These are phyloP conservation scores for Leishmania turanica DNA, from an alignment of 208 protist genomes.

Conservation along the genomic window DNA sequence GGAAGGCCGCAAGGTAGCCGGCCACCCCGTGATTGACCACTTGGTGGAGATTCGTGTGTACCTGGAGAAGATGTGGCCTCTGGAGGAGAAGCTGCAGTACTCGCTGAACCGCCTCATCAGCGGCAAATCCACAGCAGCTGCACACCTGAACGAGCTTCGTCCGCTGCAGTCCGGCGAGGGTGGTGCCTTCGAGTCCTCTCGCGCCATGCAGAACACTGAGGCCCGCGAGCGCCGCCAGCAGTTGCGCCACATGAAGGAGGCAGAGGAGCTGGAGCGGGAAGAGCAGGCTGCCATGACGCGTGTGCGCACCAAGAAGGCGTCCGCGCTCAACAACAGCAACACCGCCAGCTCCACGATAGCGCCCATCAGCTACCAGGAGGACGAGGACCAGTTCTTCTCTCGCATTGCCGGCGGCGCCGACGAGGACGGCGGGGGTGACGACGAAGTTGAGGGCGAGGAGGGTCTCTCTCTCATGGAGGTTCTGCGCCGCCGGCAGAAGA, in stretches of 20 bases:
- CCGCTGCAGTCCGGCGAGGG: constrained; percentile 50
- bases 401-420: constrained; percentile 49
- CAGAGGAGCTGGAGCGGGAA: constrained; percentile 83
- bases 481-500: constrained; percentile 62
- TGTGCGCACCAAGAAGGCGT: constrained; percentile 79
- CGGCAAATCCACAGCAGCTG: constrained; percentile 69
- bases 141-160: constrained; percentile 67
- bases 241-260: constrained; percentile 62
- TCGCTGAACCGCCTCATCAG: constrained; percentile 94
- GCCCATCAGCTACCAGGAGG: constrained; percentile 83
- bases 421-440: constrained; percentile 30
- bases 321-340: constrained; percentile 43
- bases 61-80: constrained; percentile 94
- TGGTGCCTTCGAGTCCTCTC: constrained; percentile 37
- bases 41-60: constrained; percentile 94
- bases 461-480: constrained; percentile 84
- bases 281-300: constrained; percentile 86
- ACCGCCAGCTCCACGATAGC: constrained; percentile 46
- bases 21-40: constrained; percentile 94
- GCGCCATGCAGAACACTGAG: constrained; percentile 42
- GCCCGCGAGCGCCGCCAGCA: constrained; percentile 70
- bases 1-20: constrained; percentile 90
- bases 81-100: constrained; percentile 97
- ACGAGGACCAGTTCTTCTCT: constrained; percentile 92
- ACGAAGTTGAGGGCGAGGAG: constrained; percentile 40